Evolutionary conservation across 2,329 filamentous ascomycete genomes (phyloP), one percentile per base, ranked within the genome.

Genomic region (Camillea tinctor): DNA sequence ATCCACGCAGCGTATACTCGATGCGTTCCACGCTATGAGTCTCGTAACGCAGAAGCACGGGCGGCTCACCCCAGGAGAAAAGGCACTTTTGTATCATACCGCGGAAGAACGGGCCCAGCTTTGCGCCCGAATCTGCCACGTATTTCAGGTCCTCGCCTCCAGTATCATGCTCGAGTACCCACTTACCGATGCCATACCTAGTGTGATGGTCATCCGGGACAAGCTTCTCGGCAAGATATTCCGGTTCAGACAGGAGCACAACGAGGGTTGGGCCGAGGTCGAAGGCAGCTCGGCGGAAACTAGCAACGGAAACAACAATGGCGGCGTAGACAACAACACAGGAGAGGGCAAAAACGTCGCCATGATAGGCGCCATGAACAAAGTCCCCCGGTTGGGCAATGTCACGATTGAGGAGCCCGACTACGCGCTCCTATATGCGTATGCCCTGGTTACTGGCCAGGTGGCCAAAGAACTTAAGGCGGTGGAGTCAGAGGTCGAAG

Each of bases 1-100:
- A 21, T 89, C 89, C 9, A 97, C 93, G 1, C 88, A 89, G 63
- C 88, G 90, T 56, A 91, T 97, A 76, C 86, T 98, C 4, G 93
- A 97, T 75, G 89, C 92, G 44, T 97, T 99, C 74, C 93, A 98
- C 71, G 92, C 93, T 55, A 97, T 99, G 92, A 96, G 94, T 64
- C 86, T 97, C 11, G 88, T 97, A 63, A 93, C 96, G 44, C 84
- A 90, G 71, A 94, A 93, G 70, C 91, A 94, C 60, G 80, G 88
- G 11, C 84, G 84, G 44, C 84, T 92, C 1, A 92, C 88, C 2
- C 85, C 89, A 23, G 93, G 94, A 3, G 94, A 98, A 76, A 87
- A 89, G 58, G 88, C 89, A 8, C 83, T 98, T 44, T 79, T 99
- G 44, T 83, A 85, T 63, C 93, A 91, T 73, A 98, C 95, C 1